phyloP scores from a whole-genome alignment of 192 early-diverging fungal species.

The Lobulomyces angularis region DNA sequence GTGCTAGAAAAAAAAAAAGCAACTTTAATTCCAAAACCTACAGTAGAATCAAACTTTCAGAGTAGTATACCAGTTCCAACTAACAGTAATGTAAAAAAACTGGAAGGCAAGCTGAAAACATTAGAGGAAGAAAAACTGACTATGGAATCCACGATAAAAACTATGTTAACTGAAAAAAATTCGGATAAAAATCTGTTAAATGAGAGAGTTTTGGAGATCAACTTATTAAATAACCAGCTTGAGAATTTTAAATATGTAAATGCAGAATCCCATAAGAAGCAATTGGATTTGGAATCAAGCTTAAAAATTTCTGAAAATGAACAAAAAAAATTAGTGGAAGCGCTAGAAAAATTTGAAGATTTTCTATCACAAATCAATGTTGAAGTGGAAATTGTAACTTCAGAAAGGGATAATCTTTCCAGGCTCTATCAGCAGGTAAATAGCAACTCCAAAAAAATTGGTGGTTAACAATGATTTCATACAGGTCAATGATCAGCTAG shows the following conservation, averaged over 20 bases:
- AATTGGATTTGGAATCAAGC: constrained; percentile 4
- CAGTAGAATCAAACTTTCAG: too few species aligned
- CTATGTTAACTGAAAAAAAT: constrained; percentile 6
- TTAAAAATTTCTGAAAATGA: constrained; percentile 11
- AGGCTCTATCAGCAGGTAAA: constrained; percentile 29
- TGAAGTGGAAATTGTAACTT: constrained; percentile 16
- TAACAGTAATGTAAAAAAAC: too few species aligned
- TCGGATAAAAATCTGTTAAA: constrained; percentile 8
- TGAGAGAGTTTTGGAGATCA: neutral
- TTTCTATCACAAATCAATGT: constrained; percentile 20
- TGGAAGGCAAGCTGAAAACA: constrained; percentile 9
- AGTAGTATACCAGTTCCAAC: too few species aligned
- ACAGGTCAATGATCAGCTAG: too few species aligned
- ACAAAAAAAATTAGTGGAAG: constrained; percentile 24
- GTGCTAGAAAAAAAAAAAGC: too few species aligned
- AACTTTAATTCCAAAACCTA: too few species aligned
- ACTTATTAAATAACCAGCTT: constrained; percentile 1
- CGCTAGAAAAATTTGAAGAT: constrained; percentile 22
- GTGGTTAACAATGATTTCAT: too few species aligned
- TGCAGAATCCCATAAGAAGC: neutral
- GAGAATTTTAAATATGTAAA: constrained; percentile 4
- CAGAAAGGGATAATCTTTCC: constrained; percentile 28
- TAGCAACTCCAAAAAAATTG: too few species aligned
- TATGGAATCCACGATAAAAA: constrained; percentile 4
- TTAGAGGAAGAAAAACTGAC: constrained; percentile 2